phyloP scores from a whole-genome alignment of 2,329 filamentous ascomycete species.

The Penicillium hesseltinei region DNA sequence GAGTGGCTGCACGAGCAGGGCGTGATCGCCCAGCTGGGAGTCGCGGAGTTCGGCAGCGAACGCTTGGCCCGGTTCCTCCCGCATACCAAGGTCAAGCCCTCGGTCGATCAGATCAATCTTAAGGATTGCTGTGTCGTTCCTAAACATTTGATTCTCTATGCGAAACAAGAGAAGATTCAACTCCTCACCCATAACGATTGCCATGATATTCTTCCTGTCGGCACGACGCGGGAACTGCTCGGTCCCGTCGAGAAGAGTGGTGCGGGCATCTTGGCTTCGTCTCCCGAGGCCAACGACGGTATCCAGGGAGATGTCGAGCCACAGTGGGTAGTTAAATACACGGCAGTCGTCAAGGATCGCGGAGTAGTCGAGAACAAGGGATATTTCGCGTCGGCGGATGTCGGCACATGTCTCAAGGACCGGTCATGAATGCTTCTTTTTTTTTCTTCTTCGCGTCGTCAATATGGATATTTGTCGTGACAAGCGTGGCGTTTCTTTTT shows the following conservation, averaged over 20 bases:
- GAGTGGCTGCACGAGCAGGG: slow-evolving; percentile 72
- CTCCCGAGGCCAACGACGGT: slow-evolving; percentile 51
- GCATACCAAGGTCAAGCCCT: slow-evolving; percentile 68
- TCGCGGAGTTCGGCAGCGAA: slow-evolving; percentile 87
- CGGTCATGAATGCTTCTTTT: slow-evolving; percentile 22
- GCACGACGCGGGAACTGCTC: slow-evolving; percentile 79
- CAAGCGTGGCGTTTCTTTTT: slow-evolving; percentile 24
- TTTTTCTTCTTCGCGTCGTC: background rate
- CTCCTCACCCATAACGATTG: slow-evolving; percentile 92
- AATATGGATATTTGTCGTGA: slow-evolving; percentile 12
- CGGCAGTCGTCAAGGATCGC: slow-evolving; percentile 86
- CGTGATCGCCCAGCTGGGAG: slow-evolving; percentile 71
- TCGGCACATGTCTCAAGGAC: slow-evolving; percentile 50
- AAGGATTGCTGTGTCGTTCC: slow-evolving; percentile 95
- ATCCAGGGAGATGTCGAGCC: slow-evolving; percentile 76
- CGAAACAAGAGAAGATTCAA: slow-evolving; percentile 80
- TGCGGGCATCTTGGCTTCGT: slow-evolving; percentile 70
- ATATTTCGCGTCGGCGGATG: slow-evolving; percentile 84
- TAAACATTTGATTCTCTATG: slow-evolving; percentile 77
- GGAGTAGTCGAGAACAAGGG: slow-evolving; percentile 98
- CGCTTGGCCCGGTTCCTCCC: slow-evolving; percentile 75
- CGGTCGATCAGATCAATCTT: slow-evolving; percentile 93
- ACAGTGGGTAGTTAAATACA: slow-evolving; percentile 97
- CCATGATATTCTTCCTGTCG: slow-evolving; percentile 82
- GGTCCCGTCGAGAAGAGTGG: slow-evolving; percentile 71